phyloP scores from a whole-genome alignment of 495 filamentous ascomycete species.

The Lophium mytilinum region DNA sequence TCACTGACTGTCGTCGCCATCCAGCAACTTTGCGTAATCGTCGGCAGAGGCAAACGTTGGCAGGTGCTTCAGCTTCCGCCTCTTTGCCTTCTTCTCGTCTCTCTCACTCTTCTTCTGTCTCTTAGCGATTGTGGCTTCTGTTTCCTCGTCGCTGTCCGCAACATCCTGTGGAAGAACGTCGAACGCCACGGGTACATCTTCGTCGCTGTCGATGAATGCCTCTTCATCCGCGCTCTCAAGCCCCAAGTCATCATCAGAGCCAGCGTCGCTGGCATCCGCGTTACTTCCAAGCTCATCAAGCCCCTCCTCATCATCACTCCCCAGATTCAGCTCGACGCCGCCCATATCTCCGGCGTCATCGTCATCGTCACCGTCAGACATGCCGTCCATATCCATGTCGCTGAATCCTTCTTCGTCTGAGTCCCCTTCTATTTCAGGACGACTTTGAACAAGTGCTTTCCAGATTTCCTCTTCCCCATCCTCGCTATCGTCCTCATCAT shows the following conservation, averaged over 20 bases:
- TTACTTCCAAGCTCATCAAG: constrained; percentile 5
- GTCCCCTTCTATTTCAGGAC: constrained; percentile 65
- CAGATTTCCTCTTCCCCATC: constrained; percentile 69
- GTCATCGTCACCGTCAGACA: constrained; percentile 17
- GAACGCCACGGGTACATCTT: constrained; percentile 28
- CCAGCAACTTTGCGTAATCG: constrained; percentile 85
- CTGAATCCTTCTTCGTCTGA: constrained; percentile 34
- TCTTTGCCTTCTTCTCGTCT: constrained; percentile 47
- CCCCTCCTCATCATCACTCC: constrained; percentile 34
- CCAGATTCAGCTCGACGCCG: constrained; percentile 45
- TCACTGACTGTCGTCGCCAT: constrained; percentile 56
- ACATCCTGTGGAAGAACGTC: constrained; percentile 30
- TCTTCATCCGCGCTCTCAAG: constrained; percentile 37
- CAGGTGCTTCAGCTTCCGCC: constrained; percentile 75
- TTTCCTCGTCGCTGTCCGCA: constrained; percentile 38
- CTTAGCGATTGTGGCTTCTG: constrained; percentile 5
- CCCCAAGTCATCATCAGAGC: constrained; percentile 40
- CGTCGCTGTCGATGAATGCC: constrained; percentile 30
- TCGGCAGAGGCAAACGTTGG: constrained; percentile 89
- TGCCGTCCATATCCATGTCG: constrained; percentile 33
- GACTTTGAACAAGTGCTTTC: constrained; percentile 78
- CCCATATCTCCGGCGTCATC: constrained; percentile 39
- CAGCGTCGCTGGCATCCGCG: constrained; percentile 16
- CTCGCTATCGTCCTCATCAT: constrained; percentile 41
- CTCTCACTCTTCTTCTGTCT: constrained; percentile 20